phyloP scores from a whole-genome alignment of 192 early-diverging fungal species.

The Glomus cerebriforme region DNA sequence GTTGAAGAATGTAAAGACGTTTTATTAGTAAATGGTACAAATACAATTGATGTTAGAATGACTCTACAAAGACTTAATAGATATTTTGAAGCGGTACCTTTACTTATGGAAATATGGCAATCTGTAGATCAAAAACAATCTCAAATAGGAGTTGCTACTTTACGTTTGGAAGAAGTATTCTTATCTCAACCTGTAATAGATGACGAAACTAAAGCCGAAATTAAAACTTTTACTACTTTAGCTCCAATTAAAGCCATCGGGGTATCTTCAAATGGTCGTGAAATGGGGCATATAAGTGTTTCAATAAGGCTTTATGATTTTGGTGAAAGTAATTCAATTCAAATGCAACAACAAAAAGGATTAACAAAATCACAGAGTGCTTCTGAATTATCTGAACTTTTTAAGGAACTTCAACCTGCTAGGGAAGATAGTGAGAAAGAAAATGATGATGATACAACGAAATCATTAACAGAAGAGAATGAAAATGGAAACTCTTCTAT shows the following conservation, averaged over 20 bases:
- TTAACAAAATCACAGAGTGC: not conserved
- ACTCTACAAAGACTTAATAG: conserved; percentile 21
- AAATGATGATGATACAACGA: not conserved
- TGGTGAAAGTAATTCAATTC: not conserved
- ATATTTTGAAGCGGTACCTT: conserved; percentile 32
- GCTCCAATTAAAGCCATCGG: conserved; percentile 28
- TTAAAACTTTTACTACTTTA: conserved; percentile 25
- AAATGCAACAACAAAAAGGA: not conserved
- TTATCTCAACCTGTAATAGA: conserved; percentile 16
- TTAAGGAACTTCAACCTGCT: not conserved
- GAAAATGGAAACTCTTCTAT: not conserved
- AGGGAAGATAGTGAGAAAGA: not conserved
- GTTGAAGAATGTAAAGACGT: conserved; percentile 10
- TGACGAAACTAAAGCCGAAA: conserved; percentile 20
- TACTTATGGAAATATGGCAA: conserved; percentile 33
- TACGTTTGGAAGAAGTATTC: conserved; percentile 28
- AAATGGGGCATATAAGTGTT: conserved; percentile 28
- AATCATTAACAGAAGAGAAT: not conserved
- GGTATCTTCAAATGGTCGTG: not conserved
- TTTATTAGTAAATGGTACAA: conserved; percentile 18
- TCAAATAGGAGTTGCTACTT: conserved; percentile 24
- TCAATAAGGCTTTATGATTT: conserved; percentile 30
- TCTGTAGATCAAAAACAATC: conserved; percentile 2
- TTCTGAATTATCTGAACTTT: not conserved
- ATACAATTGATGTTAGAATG: conserved; percentile 26